Conservation (phyloP, 331 rosid genomes). For the Acacia pycnantha region DNA sequence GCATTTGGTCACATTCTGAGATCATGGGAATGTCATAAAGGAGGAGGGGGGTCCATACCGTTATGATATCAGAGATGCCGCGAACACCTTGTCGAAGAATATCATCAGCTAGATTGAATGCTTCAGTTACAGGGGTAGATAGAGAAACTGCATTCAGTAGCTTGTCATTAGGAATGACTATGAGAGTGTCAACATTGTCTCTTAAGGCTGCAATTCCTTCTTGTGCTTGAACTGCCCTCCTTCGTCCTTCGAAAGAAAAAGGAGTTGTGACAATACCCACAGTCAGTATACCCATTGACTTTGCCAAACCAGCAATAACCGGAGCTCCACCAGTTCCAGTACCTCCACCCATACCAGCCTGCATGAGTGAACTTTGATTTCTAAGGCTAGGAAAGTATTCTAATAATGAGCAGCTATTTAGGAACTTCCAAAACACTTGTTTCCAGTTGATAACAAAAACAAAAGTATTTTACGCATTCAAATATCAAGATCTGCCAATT, state of each 20-base stretch:
- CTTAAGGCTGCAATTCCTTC: slow-evolving; percentile 91
- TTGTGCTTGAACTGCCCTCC: slow-evolving; percentile 91
- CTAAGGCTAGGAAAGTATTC: slow-evolving; percentile 20
- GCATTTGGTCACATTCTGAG: neutral
- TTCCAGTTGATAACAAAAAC: slow-evolving; percentile 4
- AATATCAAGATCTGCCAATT: neutral
- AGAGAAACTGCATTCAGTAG: slow-evolving; percentile 82
- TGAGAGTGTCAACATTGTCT: slow-evolving; percentile 81
- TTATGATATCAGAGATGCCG: slow-evolving; percentile 87
- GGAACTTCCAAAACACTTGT: neutral
- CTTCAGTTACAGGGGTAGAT: slow-evolving; percentile 88
- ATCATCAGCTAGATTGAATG: slow-evolving; percentile 88
- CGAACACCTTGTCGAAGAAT: slow-evolving; percentile 93
- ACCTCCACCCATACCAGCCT: slow-evolving; percentile 98
- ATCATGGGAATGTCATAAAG: neutral
- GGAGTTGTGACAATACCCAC: slow-evolving; percentile 93
- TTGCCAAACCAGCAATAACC: slow-evolving; percentile 76
- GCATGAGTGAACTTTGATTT: slow-evolving; percentile 23
- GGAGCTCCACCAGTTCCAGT: slow-evolving; percentile 97
- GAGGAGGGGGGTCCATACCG: slow-evolving; percentile 40
- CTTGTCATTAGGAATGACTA: slow-evolving; percentile 92
- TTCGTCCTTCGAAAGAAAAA: slow-evolving; percentile 86
- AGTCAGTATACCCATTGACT: slow-evolving; percentile 87
- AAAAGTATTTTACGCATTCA: slow-evolving; percentile 3
- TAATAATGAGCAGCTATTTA: neutral